Base-by-base conservation (phyloP, 2,329 filamentous ascomycete genomes). In the Trichoderma koningii region DNA sequence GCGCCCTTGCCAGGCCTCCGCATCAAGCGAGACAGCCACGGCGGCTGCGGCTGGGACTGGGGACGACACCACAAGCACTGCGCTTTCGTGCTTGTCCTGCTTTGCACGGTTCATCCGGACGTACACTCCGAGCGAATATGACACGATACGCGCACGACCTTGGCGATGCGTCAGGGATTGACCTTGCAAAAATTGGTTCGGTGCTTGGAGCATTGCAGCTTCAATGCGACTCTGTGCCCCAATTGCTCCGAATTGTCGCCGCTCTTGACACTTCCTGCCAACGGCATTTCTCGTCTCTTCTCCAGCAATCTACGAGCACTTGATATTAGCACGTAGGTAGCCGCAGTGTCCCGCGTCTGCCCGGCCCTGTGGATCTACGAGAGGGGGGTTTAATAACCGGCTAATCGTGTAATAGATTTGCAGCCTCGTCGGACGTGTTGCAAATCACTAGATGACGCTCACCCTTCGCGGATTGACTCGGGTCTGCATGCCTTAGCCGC, bases 271-370 rank as follows among this genome's bases (percentile, higher is more conserved):
- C 50, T 34, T 45, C 30, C 30, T 53, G 50, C 57, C 38, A 26
- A 62, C 26, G 14, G 48, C 48, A 38, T 30, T 17, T 17, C 57
- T 26, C 26, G 17, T 53, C 48, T 52, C 30, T 34, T 34, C 30
- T 34, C 7, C 7, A 10, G 9, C 30, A 34, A 12, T 34, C 30
- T 14, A 14, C 34, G 3, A 38, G 3, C 7, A 30, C 28, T 30
- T 7, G 5, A 7, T 14, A 14, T 38, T 38, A 14, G 3, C 5
- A 38, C 10, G 34, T 4, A 28, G 34, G 57, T 48, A 44, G 21
- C 50, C 45, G 57, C 57, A 62, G 52, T 62, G 34, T 53, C 57
- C 57, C 45, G 57, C 30, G 57, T 42, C 48, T 62, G 48, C 38
- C 38, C 48, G 55, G 48, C 17, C 17, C 42, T 51, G 57, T 52